These are phyloP conservation scores for Botrytis galanthina DNA, from an alignment of 2,329 filamentous ascomycete species.

Conservation along the genomic window DNA sequence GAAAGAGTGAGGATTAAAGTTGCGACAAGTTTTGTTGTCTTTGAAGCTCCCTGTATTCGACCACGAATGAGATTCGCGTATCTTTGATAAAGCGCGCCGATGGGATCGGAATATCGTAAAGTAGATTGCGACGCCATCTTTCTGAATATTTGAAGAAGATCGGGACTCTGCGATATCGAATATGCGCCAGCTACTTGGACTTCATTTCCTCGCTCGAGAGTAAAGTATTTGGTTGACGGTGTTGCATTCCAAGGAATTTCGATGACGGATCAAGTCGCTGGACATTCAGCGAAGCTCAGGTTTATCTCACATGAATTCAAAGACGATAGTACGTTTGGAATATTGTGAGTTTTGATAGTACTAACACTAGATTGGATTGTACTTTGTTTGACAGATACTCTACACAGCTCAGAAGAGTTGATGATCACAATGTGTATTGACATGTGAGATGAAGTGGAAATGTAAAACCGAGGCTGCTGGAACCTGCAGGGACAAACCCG, in stretches of 20 bases:
- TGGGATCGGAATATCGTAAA: constrained; percentile 67
- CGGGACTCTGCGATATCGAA: constrained; percentile 1
- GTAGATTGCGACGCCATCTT: constrained; percentile 87
- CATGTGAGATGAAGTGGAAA: constrained; percentile 15
- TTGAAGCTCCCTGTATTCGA: constrained; percentile 63
- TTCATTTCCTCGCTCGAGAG: constrained; percentile 15
- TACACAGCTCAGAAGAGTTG: not conserved
- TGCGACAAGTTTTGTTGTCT: constrained; percentile 69
- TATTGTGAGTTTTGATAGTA: not conserved
- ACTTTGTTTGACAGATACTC: not conserved
- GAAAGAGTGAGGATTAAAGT: constrained; percentile 73
- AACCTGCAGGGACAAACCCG: constrained; percentile 12
- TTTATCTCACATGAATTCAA: constrained; percentile 8
- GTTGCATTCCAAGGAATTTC: constrained; percentile 15
- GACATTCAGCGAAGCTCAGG: constrained; percentile 8
- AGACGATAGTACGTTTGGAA: not conserved
- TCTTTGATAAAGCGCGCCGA: constrained; percentile 61
- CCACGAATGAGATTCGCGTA: constrained; percentile 54
- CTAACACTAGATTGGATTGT: not conserved
- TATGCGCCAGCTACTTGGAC: constrained; percentile 10
- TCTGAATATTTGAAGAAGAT: not conserved
- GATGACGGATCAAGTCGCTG: not conserved
- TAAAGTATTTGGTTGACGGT: not conserved
- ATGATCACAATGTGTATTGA: not conserved
- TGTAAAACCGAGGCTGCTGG: constrained; percentile 19